Base-by-base conservation (phyloP, 345 rosid genomes). In the Isatis tinctoria region DNA sequence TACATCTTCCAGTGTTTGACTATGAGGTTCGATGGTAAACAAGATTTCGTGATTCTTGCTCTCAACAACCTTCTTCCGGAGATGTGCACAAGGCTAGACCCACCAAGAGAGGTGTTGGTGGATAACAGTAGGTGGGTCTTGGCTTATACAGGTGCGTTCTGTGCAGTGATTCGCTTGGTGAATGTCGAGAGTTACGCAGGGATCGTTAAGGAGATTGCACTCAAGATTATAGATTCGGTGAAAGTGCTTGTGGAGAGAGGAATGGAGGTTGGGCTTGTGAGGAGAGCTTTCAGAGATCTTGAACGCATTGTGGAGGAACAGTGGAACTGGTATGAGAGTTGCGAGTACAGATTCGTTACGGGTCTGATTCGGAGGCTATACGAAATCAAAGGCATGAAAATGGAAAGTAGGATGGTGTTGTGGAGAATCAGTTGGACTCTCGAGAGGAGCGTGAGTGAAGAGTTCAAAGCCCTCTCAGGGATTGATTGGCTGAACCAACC, bases 261-360 rank as follows among this genome's bases (percentile, higher is more conserved):
- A 40, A 72, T 63, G 70, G 77, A 73, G 43, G 58, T 56, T 54
- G 72, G 70, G 13, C 16, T 65, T 56, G 66, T 57, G 26, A 56
- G 51, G 65, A 65, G 71, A 73, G 71, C 71, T 65, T 65, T 65
- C 16, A 65, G 65, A 56, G 65, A 22, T 44, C 6, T 73, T 30
- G 65, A 65, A 64, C 16, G 8, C 37, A 53, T 54, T 63, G 65
- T 64, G 28, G 8, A 64, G 65, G 26, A 63, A 20, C 77, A 73
- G 3, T 3, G 10, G 14, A 37, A 35, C 0, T 73, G 71, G 65
- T 73, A 73, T 6, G 2, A 3, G 13, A 0, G n/a, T 11, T 2
- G n/a, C 8, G 65, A 65, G 10, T 74, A 33, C 65, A 65, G 5
- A 17, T 74, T 56, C 40, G 9, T 57, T 2, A 64, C 54, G 8